These are phyloP conservation scores for Nicotiana undulata DNA, from an alignment of 257 asterid species.

Conservation along the genomic window DNA sequence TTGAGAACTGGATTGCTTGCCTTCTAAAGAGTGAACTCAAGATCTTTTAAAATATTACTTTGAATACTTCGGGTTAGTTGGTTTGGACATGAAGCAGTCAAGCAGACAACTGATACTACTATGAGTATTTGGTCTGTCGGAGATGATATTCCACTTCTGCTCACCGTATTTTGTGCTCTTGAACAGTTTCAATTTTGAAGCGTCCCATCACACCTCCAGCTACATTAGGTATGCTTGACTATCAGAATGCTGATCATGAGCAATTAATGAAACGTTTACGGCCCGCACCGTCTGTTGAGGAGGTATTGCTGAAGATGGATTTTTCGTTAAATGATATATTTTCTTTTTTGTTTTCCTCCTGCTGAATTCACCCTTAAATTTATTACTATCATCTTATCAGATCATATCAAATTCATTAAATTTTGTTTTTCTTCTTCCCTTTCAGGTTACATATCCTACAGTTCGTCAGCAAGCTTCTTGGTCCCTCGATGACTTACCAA, in stretches of 20 bases:
- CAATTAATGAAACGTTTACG: conserved; percentile 94
- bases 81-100: background rate
- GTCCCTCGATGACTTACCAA: conserved; percentile 89
- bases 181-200: conserved; percentile 71
- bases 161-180: conserved; percentile 1
- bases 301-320: conserved; percentile 37
- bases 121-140: background rate
- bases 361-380: background rate
- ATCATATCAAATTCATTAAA: background rate
- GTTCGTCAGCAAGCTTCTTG: conserved; percentile 78
- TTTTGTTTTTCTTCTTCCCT: conserved; percentile 13
- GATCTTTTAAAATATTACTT: background rate
- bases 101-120: background rate
- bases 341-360: background rate
- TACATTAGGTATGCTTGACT: conserved; percentile 84
- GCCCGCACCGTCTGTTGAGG: conserved; percentile 91
- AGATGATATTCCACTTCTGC: background rate
- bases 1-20: background rate
- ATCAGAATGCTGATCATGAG: conserved; percentile 83
- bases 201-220: conserved; percentile 96
- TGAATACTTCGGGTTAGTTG: background rate
- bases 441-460: conserved; percentile 87
- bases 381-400: background rate
- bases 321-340: background rate
- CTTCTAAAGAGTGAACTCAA: background rate